A percentile compares a stretch with the other conserved stretches of the same genome.
These are phyloP conservation scores for Penstemon newberryi DNA, from an alignment of 257 asterid species.

Conservation along the genomic window DNA sequence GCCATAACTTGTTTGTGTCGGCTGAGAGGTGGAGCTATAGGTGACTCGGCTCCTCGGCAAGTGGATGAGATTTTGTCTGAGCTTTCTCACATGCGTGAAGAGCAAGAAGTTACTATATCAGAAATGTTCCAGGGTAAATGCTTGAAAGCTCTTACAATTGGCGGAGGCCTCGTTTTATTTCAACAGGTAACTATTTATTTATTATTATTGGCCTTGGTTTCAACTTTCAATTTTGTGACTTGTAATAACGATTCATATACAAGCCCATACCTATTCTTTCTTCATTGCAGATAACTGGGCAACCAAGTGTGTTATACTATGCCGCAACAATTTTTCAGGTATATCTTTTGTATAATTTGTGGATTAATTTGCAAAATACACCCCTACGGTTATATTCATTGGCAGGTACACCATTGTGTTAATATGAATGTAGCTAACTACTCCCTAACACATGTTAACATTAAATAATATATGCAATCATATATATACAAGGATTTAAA, in stretches of 20 bases:
- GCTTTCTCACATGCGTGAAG: conserved; percentile 77
- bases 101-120: conserved; percentile 62
- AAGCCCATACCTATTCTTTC: conserved; percentile 32
- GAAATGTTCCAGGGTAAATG: conserved; percentile 93
- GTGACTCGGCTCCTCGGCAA: conserved; percentile 58
- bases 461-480: too few species aligned
- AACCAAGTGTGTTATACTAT: conserved; percentile 96
- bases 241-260: conserved; percentile 3
- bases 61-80: conserved; percentile 88
- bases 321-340: conserved; percentile 95
- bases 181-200: conserved; percentile 68
- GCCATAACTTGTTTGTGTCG: conserved; percentile 77
- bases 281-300: conserved; percentile 87
- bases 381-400: too few species aligned
- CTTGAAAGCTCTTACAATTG: conserved; percentile 86
- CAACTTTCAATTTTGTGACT: neutral
- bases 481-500: too few species aligned
- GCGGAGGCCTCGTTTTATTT: conserved; percentile 88
- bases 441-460: too few species aligned
- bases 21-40: conserved; percentile 68
- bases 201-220: conserved; percentile 15
- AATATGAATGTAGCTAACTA: too few species aligned
- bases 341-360: conserved; percentile 26
- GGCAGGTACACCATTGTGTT: too few species aligned
- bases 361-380: neutral